Percentiles rank a stretch among this genome's conserved stretches.
These are phyloP conservation scores for Dothideomycetidae sp. DNA, from an alignment of 2,329 filamentous ascomycete species.

Conservation along the genomic window DNA sequence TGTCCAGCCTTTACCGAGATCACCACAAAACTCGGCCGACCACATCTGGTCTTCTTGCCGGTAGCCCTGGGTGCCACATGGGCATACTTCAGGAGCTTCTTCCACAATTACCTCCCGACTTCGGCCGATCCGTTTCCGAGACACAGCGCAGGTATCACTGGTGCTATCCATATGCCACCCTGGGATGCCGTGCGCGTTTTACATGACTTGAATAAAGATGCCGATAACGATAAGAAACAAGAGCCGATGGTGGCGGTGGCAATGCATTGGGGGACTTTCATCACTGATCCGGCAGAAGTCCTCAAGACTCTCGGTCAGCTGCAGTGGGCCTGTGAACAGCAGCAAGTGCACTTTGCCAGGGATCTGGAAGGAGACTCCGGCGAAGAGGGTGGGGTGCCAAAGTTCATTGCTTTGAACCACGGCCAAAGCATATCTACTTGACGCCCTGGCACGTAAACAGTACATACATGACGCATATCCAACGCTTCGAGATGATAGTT, in stretches of 20 bases:
- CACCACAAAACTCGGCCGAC: conserved; percentile 13
- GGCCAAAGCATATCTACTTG: neutral
- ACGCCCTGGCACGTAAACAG: too few species aligned
- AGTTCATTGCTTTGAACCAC: neutral
- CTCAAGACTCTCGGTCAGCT: neutral
- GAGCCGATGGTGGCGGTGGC: neutral
- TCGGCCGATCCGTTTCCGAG: neutral
- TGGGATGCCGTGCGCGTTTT: neutral
- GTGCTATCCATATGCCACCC: neutral
- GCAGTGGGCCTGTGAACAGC: neutral
- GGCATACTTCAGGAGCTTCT: neutral
- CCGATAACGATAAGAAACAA: neutral
- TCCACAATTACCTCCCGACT: neutral
- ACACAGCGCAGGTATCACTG: neutral
- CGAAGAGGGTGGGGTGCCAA: neutral
- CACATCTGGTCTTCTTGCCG: neutral
- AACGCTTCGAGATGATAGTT: too few species aligned
- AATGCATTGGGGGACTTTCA: neutral
- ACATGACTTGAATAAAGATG: neutral
- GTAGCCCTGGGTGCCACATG: neutral
- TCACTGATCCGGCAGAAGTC: neutral
- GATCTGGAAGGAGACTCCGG: neutral
- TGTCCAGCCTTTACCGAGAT: conserved; percentile 36
- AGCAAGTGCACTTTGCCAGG: neutral
- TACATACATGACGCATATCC: too few species aligned